These are phyloP conservation scores for Senecio squalidus DNA, from an alignment of 140 eudicot species.

Conservation along the genomic window DNA sequence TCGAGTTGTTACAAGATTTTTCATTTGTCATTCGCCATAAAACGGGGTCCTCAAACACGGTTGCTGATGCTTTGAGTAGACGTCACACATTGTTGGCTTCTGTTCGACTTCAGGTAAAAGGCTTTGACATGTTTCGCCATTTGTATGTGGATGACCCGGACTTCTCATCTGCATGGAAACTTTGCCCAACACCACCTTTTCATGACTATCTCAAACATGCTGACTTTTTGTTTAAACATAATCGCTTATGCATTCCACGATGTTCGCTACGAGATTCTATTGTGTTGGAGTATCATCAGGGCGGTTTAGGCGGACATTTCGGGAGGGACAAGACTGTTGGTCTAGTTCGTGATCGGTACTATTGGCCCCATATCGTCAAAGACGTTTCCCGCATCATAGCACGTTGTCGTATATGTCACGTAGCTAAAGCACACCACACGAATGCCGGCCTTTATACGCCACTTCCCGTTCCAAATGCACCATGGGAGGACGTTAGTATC, in stretches of 20 bases:
- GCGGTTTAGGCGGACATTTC: too few relatives aligned
- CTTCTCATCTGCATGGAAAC: background rate
- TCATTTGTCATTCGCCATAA: too few relatives aligned
- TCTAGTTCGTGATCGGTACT: background rate
- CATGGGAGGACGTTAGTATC: too few relatives aligned
- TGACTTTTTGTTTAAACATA: background rate
- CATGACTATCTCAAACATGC: background rate
- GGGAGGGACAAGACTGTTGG: background rate
- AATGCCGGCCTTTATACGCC: background rate
- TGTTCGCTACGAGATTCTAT: too few relatives aligned
- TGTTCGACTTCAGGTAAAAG: too few relatives aligned
- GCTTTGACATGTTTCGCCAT: too few relatives aligned
- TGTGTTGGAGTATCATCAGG: too few relatives aligned
- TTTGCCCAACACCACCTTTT: background rate
- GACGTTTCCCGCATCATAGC: background rate
- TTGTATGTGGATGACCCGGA: constrained; percentile 7
- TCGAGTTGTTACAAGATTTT: too few relatives aligned
- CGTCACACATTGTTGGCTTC: too few relatives aligned
- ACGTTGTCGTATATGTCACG: background rate
- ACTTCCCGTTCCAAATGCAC: background rate
- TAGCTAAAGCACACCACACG: background rate
- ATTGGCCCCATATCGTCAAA: background rate
- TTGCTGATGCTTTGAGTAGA: too few relatives aligned
- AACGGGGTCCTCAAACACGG: too few relatives aligned
- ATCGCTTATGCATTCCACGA: background rate